These are phyloP conservation scores for Elongisporangium prolatum DNA, from an alignment of 352 stramenopile species.

Conservation along the genomic window DNA sequence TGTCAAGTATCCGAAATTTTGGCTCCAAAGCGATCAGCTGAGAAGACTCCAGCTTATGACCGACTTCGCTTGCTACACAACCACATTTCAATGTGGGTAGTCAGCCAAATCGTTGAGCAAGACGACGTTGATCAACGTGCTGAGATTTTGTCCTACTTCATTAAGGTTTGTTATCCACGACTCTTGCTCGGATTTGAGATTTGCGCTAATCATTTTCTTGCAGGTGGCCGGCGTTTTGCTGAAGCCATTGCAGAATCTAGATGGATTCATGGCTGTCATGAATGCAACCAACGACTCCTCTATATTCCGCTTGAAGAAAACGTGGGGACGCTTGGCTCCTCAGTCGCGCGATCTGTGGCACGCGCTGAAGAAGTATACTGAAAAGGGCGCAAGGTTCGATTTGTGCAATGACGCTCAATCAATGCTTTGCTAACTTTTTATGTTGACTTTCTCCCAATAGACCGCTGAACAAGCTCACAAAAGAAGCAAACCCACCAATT, in stretches of 20 bases:
- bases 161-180: slow-evolving; percentile 35
- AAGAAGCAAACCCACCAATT: slow-evolving; percentile 57
- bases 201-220: background rate
- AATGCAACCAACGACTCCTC: slow-evolving; percentile 86
- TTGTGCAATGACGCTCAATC: background rate
- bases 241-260: slow-evolving; percentile 78
- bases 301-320: slow-evolving; percentile 85
- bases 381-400: slow-evolving; percentile 63
- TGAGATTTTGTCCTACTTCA: slow-evolving; percentile 80
- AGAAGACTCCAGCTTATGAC: slow-evolving; percentile 80
- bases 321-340: slow-evolving; percentile 63
- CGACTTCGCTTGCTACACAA: slow-evolving; percentile 81
- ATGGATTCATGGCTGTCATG: slow-evolving; percentile 90
- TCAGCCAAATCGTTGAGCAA: slow-evolving; percentile 71
- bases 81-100: slow-evolving; percentile 83
- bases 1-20: slow-evolving; percentile 70
- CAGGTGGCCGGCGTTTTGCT: slow-evolving; percentile 72
- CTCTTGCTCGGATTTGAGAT: background rate
- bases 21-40: slow-evolving; percentile 63
- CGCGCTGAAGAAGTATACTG: slow-evolving; percentile 75
- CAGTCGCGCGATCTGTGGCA: slow-evolving; percentile 79
- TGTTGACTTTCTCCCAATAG: slow-evolving; percentile 8
- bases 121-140: slow-evolving; percentile 79
- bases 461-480: slow-evolving; percentile 75
- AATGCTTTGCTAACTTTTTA: too few species aligned